These are phyloP conservation scores for Carex pumila DNA, from an alignment of 176 grass and related monocot species.

Conservation along the genomic window DNA sequence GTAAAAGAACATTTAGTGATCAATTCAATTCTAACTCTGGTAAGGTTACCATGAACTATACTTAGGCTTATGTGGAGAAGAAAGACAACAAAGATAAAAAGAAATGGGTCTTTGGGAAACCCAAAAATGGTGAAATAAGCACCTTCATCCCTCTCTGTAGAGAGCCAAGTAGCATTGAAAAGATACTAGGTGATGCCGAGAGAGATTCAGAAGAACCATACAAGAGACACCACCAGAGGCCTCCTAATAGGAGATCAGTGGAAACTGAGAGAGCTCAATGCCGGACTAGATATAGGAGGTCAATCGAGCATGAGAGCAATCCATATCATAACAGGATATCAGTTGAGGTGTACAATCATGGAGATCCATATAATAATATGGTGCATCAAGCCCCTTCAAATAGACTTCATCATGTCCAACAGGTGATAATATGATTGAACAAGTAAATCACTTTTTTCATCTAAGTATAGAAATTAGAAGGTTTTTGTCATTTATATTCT, in stretches of 20 bases:
- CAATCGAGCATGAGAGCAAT: constrained; percentile 6
- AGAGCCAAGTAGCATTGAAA: constrained; percentile 97
- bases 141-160: constrained; percentile 72
- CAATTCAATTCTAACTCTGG: not conserved
- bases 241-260: constrained; percentile 12
- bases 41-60: not conserved
- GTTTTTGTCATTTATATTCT: too few relatives aligned
- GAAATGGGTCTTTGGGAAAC: constrained; percentile 68
- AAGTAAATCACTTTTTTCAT: not conserved
- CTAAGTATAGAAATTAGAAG: too few relatives aligned
- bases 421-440: constrained; percentile 1
- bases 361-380: constrained; percentile 12
- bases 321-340: constrained; percentile 16
- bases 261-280: constrained; percentile 46
- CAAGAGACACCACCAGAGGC: constrained; percentile 17
- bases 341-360: constrained; percentile 1
- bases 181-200: constrained; percentile 84
- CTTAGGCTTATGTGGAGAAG: constrained; percentile 8
- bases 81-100: constrained; percentile 58
- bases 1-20: not conserved
- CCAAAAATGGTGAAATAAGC: constrained; percentile 35
- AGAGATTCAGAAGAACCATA: constrained; percentile 33
- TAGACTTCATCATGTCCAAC: not conserved
- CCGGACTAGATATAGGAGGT: constrained; percentile 32
- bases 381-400: constrained; percentile 6